phyloP scores from a whole-genome alignment of 805 yeast species.

The Saccharomycopsis babjevae region DNA sequence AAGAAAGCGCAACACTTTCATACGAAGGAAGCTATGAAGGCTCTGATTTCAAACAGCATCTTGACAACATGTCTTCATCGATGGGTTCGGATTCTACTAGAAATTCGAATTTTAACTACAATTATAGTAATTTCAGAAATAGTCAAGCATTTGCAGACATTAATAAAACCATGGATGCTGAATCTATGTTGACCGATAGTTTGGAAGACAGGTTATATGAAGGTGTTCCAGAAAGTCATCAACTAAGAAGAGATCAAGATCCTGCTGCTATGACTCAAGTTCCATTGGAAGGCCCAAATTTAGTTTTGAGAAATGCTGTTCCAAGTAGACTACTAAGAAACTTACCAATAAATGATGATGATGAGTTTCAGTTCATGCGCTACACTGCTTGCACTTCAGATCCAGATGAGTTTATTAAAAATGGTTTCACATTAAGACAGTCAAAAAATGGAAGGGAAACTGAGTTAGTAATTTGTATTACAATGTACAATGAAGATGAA shows the following conservation, averaged over 20 bases:
- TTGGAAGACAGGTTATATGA: slow-evolving; percentile 40
- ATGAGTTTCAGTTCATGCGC: slow-evolving; percentile 92
- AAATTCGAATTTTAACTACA: slow-evolving; percentile 27
- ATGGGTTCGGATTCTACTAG: slow-evolving; percentile 22
- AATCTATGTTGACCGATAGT: slow-evolving; percentile 22
- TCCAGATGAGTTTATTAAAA: slow-evolving; percentile 71
- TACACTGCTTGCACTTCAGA: slow-evolving; percentile 94
- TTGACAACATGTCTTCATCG: not conserved
- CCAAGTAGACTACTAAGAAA: slow-evolving; percentile 82
- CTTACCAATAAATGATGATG: slow-evolving; percentile 77
- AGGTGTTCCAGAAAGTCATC: slow-evolving; percentile 26
- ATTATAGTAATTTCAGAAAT: slow-evolving; percentile 26
- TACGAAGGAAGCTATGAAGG: slow-evolving; percentile 10
- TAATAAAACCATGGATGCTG: slow-evolving; percentile 21
- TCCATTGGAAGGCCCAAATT: slow-evolving; percentile 69
- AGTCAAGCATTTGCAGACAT: slow-evolving; percentile 15
- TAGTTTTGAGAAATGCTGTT: slow-evolving; percentile 87
- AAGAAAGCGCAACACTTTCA: slow-evolving; percentile 12
- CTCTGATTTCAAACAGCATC: not conserved
- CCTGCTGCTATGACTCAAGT: slow-evolving; percentile 48
- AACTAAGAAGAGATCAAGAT: slow-evolving; percentile 55
- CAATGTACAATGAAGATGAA: slow-evolving; percentile 97
- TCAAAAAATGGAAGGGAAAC: slow-evolving; percentile 84
- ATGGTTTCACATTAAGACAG: slow-evolving; percentile 81
- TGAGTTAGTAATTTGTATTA: slow-evolving; percentile 82